phyloP scores from a whole-genome alignment of 2,329 filamentous ascomycete species.

The Neopestalotiopsis sp. region DNA sequence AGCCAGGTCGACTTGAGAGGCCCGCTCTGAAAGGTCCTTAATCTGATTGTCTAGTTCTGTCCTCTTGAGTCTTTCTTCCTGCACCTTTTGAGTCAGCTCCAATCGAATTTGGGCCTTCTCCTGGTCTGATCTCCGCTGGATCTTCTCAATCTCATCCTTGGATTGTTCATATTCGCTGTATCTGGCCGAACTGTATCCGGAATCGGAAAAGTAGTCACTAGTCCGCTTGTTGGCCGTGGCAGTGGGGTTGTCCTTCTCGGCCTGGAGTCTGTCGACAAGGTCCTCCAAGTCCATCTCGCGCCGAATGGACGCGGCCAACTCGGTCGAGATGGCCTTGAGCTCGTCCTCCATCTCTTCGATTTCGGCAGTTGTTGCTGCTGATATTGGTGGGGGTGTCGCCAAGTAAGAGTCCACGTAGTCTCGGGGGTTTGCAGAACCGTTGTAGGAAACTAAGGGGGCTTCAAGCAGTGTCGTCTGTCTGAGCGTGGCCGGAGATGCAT shows the following conservation, averaged over 20 bases:
- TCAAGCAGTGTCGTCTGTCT: conserved; percentile 42
- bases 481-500: conserved; percentile 47
- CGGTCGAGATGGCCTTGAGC: conserved; percentile 87
- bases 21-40: conserved; percentile 78
- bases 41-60: conserved; percentile 83
- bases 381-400: conserved; percentile 50
- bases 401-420: conserved; percentile 58
- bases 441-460: conserved; percentile 44
- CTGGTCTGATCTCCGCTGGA: conserved; percentile 85
- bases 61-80: conserved; percentile 81
- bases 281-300: conserved; percentile 97
- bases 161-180: conserved; percentile 70
- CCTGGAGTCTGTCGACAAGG: conserved; percentile 83
- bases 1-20: conserved; percentile 65
- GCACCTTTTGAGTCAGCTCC: conserved; percentile 83
- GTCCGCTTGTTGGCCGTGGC: conserved; percentile 70
- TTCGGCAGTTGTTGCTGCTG: conserved; percentile 52
- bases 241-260: conserved; percentile 69
- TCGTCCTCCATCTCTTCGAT: conserved; percentile 94
- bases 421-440: conserved; percentile 45
- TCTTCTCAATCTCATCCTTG: conserved; percentile 77
- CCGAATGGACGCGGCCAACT: conserved; percentile 90
- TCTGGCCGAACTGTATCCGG: conserved; percentile 84
- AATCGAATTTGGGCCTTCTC: conserved; percentile 86
- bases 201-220: conserved; percentile 98